Conservation (phyloP, 2,329 filamentous ascomycete species). For the Apiospora rasikravindrae region DNA sequence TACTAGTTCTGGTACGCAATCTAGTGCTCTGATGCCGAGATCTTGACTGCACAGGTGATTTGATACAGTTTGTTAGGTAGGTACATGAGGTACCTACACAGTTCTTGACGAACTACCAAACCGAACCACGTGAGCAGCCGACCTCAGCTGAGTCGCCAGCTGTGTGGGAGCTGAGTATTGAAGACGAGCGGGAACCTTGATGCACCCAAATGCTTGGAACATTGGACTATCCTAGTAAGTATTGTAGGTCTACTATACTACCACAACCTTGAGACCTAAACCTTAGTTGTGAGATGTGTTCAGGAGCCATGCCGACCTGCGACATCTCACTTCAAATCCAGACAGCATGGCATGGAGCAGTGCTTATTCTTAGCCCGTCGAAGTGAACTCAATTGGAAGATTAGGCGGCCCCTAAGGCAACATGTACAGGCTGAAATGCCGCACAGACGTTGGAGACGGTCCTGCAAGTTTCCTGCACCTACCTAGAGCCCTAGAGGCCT, state of each 20-base stretch:
- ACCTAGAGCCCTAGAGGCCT: conserved; percentile 30
- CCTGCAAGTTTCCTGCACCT: conserved; percentile 30
- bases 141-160: conserved; percentile 5
- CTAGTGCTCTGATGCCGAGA: not conserved
- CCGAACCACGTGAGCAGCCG: not conserved
- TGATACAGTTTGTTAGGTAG: not conserved
- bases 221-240: not conserved
- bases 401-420: not conserved
- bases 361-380: conserved; percentile 8
- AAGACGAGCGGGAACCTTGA: not conserved
- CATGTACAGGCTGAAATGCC: conserved; percentile 23
- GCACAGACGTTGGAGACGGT: conserved; percentile 37
- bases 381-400: not conserved
- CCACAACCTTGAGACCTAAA: not conserved
- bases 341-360: conserved; percentile 1
- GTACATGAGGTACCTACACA: not conserved
- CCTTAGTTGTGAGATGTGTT: not conserved
- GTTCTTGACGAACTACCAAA: not conserved
- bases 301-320: conserved; percentile 8
- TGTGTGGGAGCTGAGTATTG: not conserved
- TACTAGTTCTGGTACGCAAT: not conserved
- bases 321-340: conserved; percentile 17
- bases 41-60: no score
- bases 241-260: no score
- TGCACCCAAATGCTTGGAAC: not conserved